Base-by-base conservation (phyloP, 2,329 filamentous ascomycete species). In the Microsporum canis region DNA sequence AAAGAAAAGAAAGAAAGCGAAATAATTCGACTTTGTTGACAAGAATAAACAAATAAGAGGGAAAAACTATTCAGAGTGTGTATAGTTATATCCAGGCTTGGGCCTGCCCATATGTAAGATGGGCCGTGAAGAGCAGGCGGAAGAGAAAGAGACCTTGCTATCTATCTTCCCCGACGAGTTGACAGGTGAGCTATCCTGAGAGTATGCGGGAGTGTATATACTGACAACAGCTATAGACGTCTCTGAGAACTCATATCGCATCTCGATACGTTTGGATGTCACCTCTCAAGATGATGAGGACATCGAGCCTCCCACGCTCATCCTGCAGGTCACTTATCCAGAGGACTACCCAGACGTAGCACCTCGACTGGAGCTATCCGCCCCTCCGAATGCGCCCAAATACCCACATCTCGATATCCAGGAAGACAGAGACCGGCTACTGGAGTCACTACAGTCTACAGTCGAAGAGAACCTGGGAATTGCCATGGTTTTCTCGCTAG, bases 151-250 rank as follows among this genome's bases (percentile, higher is more conserved):
- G 76, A 92, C 99, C 68, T 89, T 99, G 72, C 90, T 95, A 71
- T 96, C 92, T 63, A 99, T 99, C 71, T 99, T 97, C 68, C 91
- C 94, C 0, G 92, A 99, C 63, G 94, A 99, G 78, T 96, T 99
- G 68, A 92, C 87, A 82, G 88, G 91, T 92, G 70, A 56, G 33
- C 51, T 33, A 23, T 23, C 17, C 17, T 23, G 17, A 8, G 57
- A 29, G 31, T 23, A 56, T 27, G 31, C 5, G 10, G 38, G 14
- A 17, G n/a, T 38, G 3, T 23, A 56, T 10, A 14, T 3, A 36
- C 34, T 57, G 23, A 39, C 39, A 41, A 12, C n/a, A 4, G 43
- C 31, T 72, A 23, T 23, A 94, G 94, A 96, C 73, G 85, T 96
- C 70, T 94, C 89, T 68, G 90, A 96, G 60, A 89, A 84, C 61